Evolutionary conservation across 2,329 filamentous ascomycete species (phyloP).

Genomic region (Thielaviopsis euricoi): DNA sequence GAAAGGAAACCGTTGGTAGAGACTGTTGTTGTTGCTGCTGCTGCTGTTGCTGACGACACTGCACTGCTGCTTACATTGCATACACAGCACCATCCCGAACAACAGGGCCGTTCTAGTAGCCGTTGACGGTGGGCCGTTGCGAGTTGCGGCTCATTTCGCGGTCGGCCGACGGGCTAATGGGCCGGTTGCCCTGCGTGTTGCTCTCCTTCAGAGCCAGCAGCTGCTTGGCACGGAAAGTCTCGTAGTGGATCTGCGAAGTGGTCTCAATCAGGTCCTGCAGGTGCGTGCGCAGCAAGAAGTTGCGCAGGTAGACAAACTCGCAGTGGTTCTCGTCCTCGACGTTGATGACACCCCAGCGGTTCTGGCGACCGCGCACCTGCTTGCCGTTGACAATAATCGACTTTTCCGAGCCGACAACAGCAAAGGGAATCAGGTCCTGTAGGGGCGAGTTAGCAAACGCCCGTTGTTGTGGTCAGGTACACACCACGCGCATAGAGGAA

Average conservation of each 20-base stretch:
- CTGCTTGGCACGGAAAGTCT: constrained; percentile 99
- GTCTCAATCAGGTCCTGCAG: constrained; percentile 98
- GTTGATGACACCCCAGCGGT: constrained; percentile 98
- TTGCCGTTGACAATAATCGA: constrained; percentile 94
- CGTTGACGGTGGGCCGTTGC: constrained; percentile 97
- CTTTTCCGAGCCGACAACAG: constrained; percentile 95
- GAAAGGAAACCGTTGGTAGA: too few relatives aligned
- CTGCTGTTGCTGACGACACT: too few relatives aligned
- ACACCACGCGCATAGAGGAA: too few relatives aligned
- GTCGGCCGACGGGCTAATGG: constrained; percentile 89
- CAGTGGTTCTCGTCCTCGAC: constrained; percentile 99
- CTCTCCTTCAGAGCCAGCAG: constrained; percentile 95
- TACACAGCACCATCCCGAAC: constrained; percentile 3
- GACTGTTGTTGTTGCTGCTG: too few relatives aligned
- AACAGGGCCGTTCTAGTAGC: constrained; percentile 48
- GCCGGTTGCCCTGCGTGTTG: constrained; percentile 71
- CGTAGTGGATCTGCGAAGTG: constrained; percentile 98
- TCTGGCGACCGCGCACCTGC: constrained; percentile 93
- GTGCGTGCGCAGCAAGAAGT: constrained; percentile 97
- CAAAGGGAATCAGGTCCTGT: constrained; percentile 87
- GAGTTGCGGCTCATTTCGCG: constrained; percentile 93
- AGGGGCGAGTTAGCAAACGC: constrained; percentile 22
- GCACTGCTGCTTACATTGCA: neutral
- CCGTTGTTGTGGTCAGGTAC: too few relatives aligned
- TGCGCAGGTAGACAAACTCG: constrained; percentile 95